Base-by-base conservation (phyloP, 768 basidiomycete species). In the Postia placenta region DNA sequence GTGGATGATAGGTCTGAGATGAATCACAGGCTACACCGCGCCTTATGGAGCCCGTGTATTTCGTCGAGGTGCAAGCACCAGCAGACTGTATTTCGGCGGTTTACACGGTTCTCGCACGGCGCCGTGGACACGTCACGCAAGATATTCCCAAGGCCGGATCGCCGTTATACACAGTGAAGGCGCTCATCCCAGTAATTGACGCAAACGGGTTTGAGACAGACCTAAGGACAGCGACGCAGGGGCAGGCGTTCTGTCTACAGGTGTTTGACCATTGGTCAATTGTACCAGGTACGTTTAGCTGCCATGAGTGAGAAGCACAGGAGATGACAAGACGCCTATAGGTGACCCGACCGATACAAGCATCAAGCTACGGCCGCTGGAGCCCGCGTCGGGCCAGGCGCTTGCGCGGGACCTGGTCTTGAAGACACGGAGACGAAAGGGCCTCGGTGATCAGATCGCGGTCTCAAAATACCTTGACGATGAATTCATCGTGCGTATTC, bases 131-230 rank as follows among this genome's bases (percentile, higher is more conserved):
- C 66, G 96, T 99, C 56, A 98, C 95, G 0, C 91, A 96, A 64
- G 96, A 99, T 64, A 86, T 92, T 20, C 94, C 96, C 25, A 99
- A 98, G 67, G 93, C 95, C 5, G 96, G 96, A 49, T 97, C 94
- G 23, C 96, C 96, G 19, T 67, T 99, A 45, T 98, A 96, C 71
- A 99, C 96, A 1, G 90, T 99, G 49, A 97, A 99, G 69, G 96
- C 96, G 1, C 75, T 97, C 42, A 98, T 99, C 52, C 96, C 96
- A 2, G 95, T 98, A 40, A 92, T 99, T 54, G 96, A 99, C 63
- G 91, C 96, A 39, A 97, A 97, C 61, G 96, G 96, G 0, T 99
- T 99, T 66, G 96, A 99, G 73, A 96, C 94, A 3, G 96, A 99
- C 71, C 69, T 99, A 64, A 74, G 96, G 60, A 98, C 94, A 42